A percentile compares a stretch with the other conserved stretches of the same genome.
Conservation (phyloP, 306 rosid species). For the Cucurbita maxima region DNA sequence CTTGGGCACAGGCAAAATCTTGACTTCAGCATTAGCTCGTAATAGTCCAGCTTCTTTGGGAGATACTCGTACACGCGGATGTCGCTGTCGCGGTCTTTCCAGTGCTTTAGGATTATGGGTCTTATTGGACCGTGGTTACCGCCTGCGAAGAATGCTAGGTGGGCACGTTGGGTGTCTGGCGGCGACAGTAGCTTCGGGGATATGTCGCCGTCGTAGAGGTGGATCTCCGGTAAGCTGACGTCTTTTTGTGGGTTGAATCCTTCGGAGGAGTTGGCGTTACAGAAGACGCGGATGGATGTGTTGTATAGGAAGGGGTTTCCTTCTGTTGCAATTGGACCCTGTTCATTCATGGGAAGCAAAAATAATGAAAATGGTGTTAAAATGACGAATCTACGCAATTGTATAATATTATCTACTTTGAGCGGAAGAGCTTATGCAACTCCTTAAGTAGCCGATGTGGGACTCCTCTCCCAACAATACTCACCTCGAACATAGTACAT, state of each 20-base stretch:
- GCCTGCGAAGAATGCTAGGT: slow-evolving; percentile 73
- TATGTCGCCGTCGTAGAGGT: slow-evolving; percentile 40
- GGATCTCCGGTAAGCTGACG: slow-evolving; percentile 66
- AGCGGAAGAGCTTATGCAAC: no score
- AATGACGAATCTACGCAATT: no score
- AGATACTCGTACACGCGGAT: slow-evolving; percentile 51
- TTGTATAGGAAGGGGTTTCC: slow-evolving; percentile 51
- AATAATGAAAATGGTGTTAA: no score
- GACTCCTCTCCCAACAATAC: no score
- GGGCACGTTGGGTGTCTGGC: slow-evolving; percentile 20
- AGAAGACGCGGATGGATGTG: slow-evolving; percentile 62
- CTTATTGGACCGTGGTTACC: slow-evolving; percentile 74
- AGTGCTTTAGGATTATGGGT: slow-evolving; percentile 34
- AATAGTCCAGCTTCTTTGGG: slow-evolving; percentile 38
- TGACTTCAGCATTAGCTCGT: slow-evolving; percentile 55
- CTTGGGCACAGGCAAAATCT: slow-evolving; percentile 81
- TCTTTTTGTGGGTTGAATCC: slow-evolving; percentile 80
- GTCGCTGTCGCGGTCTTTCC: slow-evolving; percentile 41
- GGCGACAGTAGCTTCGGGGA: slow-evolving; percentile 38
- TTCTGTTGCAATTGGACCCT: slow-evolving; percentile 54
- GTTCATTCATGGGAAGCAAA: neutral
- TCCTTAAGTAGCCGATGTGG: no score
- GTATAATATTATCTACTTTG: no score
- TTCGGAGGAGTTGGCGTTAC: slow-evolving; percentile 84
- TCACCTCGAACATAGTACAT: no score